A percentile compares a stretch with the other conserved stretches of the same genome.
Conservation (phyloP, 495 filamentous ascomycete species). For the Lichina pygmaea region DNA sequence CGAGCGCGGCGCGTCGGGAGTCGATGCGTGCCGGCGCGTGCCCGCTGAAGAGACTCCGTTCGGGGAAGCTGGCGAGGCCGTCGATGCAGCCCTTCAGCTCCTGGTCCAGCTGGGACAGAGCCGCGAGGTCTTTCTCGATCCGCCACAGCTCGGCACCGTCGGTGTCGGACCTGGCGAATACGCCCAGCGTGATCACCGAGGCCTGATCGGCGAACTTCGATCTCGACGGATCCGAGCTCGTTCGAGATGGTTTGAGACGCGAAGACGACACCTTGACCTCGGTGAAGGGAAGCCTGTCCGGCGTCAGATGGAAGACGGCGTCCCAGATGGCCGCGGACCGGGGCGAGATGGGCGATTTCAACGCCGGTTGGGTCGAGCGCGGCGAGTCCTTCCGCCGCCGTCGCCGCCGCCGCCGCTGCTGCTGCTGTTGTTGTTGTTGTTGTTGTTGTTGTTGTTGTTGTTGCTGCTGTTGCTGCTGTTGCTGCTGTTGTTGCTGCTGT, state of each 20-base stretch:
- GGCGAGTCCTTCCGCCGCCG: not conserved
- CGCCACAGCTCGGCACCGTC: slow-evolving; percentile 70
- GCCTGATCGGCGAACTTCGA: slow-evolving; percentile 47
- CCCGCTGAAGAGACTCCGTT: slow-evolving; percentile 63
- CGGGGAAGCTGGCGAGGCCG: slow-evolving; percentile 51
- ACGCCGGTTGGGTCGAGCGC: not conserved
- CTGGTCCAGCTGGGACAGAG: slow-evolving; percentile 59
- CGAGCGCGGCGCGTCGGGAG: slow-evolving; percentile 52
- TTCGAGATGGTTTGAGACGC: slow-evolving; percentile 68
- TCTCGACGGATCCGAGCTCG: slow-evolving; percentile 48
- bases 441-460: not conserved
- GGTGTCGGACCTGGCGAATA: slow-evolving; percentile 51
- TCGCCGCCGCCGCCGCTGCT: not conserved
- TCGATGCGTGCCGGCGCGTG: slow-evolving; percentile 90
- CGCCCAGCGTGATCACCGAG: slow-evolving; percentile 73
- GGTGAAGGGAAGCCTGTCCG: slow-evolving; percentile 70
- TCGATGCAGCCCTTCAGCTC: slow-evolving; percentile 40
- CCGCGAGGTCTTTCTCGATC: slow-evolving; percentile 67
- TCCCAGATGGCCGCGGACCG: not conserved
- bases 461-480: not conserved
- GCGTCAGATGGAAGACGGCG: slow-evolving; percentile 39
- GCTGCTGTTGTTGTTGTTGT: not conserved
- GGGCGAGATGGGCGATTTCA: not conserved
- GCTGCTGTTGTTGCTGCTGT: not conserved
- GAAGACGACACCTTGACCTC: slow-evolving; percentile 74